Conservation (phyloP, 2,329 filamentous ascomycete species). For the Beauveria scarabaeidicola region DNA sequence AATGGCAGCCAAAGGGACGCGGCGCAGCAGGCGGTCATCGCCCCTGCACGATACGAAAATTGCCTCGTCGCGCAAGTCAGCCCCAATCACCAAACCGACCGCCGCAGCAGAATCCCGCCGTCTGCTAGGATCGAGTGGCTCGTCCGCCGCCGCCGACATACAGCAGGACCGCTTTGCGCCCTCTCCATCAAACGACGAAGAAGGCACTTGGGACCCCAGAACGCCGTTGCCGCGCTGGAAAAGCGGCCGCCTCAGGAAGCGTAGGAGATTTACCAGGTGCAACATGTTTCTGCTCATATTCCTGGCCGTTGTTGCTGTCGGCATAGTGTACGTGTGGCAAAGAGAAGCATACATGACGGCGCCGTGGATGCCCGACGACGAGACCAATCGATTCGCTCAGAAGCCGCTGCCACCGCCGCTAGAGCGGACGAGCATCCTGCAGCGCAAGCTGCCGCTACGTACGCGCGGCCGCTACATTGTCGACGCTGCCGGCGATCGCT, state of each 20-base stretch:
- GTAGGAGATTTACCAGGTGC: background rate
- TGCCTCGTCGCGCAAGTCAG: background rate
- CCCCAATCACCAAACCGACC: background rate
- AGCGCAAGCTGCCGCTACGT: conserved; percentile 48
- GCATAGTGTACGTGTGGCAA: conserved; percentile 31
- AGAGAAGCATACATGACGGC: conserved; percentile 34
- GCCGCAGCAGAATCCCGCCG: background rate
- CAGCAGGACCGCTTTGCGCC: background rate
- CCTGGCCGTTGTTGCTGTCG: background rate
- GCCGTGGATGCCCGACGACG: conserved; percentile 43
- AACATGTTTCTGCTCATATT: background rate
- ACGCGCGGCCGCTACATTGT: conserved; percentile 53
- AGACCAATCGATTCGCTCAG: conserved; percentile 38
- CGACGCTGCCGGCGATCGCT: conserved; percentile 46
- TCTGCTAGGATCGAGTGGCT: background rate
- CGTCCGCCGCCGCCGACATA: background rate
- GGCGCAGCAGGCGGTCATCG: background rate
- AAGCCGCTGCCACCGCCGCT: conserved; percentile 38
- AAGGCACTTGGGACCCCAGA: background rate
- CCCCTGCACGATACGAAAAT: background rate
- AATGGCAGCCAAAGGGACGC: background rate
- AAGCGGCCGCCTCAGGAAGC: background rate
- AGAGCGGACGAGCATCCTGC: conserved; percentile 32
- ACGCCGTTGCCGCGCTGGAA: background rate
- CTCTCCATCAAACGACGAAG: background rate